Evolutionary conservation across 352 stramenopile species (phyloP).

Genomic region (Pythium diclinum): DNA sequence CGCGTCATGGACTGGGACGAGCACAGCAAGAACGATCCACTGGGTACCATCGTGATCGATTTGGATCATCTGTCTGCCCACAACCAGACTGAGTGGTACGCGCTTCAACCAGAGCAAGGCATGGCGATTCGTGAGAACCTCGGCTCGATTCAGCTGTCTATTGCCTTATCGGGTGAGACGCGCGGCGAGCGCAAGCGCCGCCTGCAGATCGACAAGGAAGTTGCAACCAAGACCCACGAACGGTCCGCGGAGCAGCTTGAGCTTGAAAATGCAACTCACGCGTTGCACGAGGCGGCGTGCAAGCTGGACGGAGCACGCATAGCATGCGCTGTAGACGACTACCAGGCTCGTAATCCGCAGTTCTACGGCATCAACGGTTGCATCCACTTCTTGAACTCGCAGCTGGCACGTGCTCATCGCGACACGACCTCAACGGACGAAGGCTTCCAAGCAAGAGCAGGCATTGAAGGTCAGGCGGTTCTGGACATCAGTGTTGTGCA

Average conservation of each 20-base stretch:
- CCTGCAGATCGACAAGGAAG: slow-evolving; percentile 53
- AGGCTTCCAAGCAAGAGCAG: slow-evolving; percentile 47
- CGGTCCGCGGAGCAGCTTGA: slow-evolving; percentile 60
- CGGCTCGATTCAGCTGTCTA: slow-evolving; percentile 49
- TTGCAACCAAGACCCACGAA: slow-evolving; percentile 53
- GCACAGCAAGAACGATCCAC: slow-evolving; percentile 48
- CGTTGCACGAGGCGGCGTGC: slow-evolving; percentile 59
- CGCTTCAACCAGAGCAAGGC: slow-evolving; percentile 38
- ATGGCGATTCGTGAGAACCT: slow-evolving; percentile 49
- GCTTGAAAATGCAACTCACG: slow-evolving; percentile 63
- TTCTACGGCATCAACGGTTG: slow-evolving; percentile 82
- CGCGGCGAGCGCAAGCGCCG: slow-evolving; percentile 46
- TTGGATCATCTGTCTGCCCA: slow-evolving; percentile 50
- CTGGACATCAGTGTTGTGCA: slow-evolving; percentile 58
- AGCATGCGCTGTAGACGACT: slow-evolving; percentile 58
- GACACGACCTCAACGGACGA: slow-evolving; percentile 55
- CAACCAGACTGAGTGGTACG: slow-evolving; percentile 49
- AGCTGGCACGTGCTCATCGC: slow-evolving; percentile 56
- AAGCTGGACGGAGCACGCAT: slow-evolving; percentile 70
- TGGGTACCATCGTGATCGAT: slow-evolving; percentile 46
- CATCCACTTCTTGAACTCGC: slow-evolving; percentile 64
- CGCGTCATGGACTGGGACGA: slow-evolving; percentile 55
- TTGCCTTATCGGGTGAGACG: slow-evolving; percentile 58
- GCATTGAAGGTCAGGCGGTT: slow-evolving; percentile 54
- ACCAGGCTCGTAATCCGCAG: slow-evolving; percentile 53